Evolutionary conservation across 192 early-diverging fungal genomes (phyloP), one percentile per base, ranked within the genome.

Genomic region (Umbelopsis isabellina): DNA sequence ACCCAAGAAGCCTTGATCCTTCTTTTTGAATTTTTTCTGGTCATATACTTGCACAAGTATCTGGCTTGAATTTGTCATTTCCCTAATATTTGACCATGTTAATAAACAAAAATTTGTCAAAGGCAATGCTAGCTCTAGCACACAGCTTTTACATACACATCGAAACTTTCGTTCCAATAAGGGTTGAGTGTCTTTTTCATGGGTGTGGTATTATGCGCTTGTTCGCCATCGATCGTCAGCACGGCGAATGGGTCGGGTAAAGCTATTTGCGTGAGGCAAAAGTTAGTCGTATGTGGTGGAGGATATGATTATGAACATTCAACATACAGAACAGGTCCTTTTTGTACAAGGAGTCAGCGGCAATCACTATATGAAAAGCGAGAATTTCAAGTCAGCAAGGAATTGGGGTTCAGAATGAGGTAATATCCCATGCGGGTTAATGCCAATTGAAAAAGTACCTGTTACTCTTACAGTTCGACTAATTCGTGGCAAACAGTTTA

Each of bases 181-280:
- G 97, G 97, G 72, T 95, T 96, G 46, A 98, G 80, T 10, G 94
- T 97, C 69, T 88, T 91, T 78, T 93, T 95, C 69, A 91, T 87
- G 25, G 90, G 90, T 44, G 89, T 86, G 15, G 95, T 97, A 21
- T 94, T 95, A 58, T 96, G 92, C 11, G 94, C 97, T 81, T 98
- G 97, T 70, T 95, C 94, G 12, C 95, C 94, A 80, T 98, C 94
- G 23, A 98, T 93, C 0, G 94, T 97, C 13, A 98, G 84, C 16
- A 98, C 92, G 11, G 93, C 97, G 85, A 99, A 97, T 22, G 97
- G 96, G 79, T 99, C 95, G 13, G 97, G 97, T 66, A 92, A 82
- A 7, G 91, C 88, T 90, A 22, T 9, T 41, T 41, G 37, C 37
- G 37, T 11, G 41, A 37, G 6, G 16, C 9, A 16, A 10, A 13